A percentile compares a stretch with the other conserved stretches of the same genome.
These are phyloP conservation scores for Parastagonospora avenae DNA, from an alignment of 2,329 filamentous ascomycete species.

Conservation along the genomic window DNA sequence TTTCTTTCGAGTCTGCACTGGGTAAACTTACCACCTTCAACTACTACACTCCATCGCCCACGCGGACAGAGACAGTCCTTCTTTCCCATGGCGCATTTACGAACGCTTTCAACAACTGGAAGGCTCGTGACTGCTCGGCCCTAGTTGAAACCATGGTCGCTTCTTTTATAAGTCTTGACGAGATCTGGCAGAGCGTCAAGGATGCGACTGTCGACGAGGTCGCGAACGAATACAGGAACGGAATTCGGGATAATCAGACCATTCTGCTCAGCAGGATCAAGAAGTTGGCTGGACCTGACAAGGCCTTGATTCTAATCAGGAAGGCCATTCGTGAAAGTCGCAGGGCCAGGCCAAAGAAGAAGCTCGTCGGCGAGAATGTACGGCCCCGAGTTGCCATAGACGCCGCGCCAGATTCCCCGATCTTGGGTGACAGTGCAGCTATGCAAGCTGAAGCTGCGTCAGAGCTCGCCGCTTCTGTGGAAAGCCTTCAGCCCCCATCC, in stretches of 20 bases:
- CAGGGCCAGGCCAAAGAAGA: constrained; percentile 67
- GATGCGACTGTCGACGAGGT: constrained; percentile 75
- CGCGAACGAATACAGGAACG: constrained; percentile 76
- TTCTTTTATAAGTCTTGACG: constrained; percentile 82
- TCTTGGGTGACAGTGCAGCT: constrained; percentile 44
- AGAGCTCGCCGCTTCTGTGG: constrained; percentile 32
- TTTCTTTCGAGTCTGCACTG: constrained; percentile 76
- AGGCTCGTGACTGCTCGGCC: constrained; percentile 77
- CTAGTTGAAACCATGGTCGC: constrained; percentile 85
- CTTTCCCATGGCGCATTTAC: constrained; percentile 75
- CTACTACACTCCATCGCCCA: constrained; percentile 68
- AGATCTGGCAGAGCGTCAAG: constrained; percentile 83
- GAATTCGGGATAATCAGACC: constrained; percentile 80
- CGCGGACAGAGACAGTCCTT: constrained; percentile 66
- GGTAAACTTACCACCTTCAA: constrained; percentile 69
- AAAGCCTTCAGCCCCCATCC: constrained; percentile 11
- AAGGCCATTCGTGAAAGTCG: constrained; percentile 76
- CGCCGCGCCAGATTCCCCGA: constrained; percentile 31
- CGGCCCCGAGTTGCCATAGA: constrained; percentile 69
- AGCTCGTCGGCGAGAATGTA: constrained; percentile 67
- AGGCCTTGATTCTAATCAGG: constrained; percentile 73
- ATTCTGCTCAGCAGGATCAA: constrained; percentile 81
- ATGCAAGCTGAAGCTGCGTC: constrained; percentile 38
- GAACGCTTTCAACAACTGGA: constrained; percentile 83
- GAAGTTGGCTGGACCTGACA: constrained; percentile 72